Conservation (phyloP, 2,329 filamentous ascomycete genomes). For the Botryotinia narcissicola region DNA sequence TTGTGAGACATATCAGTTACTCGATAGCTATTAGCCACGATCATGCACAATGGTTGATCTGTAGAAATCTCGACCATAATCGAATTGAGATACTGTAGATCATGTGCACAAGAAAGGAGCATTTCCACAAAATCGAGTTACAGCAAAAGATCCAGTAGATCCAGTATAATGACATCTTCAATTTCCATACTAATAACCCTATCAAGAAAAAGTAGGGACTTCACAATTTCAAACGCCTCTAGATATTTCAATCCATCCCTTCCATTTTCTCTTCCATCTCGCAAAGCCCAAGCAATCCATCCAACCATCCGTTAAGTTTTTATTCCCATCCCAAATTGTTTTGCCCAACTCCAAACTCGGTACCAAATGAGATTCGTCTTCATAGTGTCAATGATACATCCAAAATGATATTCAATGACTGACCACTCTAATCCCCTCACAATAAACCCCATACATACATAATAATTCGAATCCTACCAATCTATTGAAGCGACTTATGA, state of each 20-base stretch:
- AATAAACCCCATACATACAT: background rate
- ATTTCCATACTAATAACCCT: background rate
- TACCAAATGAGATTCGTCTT: constrained; percentile 4
- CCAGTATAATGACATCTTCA: background rate
- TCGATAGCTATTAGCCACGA: background rate
- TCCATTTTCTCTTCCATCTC: constrained; percentile 12
- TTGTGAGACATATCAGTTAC: background rate
- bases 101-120: background rate
- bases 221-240: constrained; percentile 11
- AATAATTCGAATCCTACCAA: background rate
- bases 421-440: background rate
- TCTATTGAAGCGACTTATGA: constrained; percentile 11
- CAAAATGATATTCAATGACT: constrained; percentile 17
- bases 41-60: background rate
- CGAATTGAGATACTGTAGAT: background rate
- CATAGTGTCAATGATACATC: constrained; percentile 7
- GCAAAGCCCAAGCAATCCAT: constrained; percentile 9
- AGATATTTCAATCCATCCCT: constrained; percentile 2
- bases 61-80: background rate
- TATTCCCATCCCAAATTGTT: background rate
- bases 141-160: background rate
- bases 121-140: background rate
- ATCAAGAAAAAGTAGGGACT: background rate
- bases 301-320: constrained; percentile 3
- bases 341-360: constrained; percentile 6